Base-by-base conservation (phyloP, 352 stramenopile species). In the Pythium monospermum region DNA sequence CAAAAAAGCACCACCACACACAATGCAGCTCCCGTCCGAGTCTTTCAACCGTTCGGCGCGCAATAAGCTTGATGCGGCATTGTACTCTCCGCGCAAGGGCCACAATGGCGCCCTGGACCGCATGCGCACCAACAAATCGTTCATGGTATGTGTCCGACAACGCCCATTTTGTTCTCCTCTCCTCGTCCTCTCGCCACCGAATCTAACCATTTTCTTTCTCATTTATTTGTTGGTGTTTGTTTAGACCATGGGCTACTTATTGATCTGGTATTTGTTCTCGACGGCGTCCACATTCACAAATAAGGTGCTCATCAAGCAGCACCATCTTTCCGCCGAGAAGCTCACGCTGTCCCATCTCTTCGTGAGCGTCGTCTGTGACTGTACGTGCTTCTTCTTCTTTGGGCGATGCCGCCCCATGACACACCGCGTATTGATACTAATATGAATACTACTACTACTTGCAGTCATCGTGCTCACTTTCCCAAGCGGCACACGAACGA, bases 271-370 rank as follows among this genome's bases (percentile, higher is more conserved):
- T 49, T 69, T 83, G 49, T 94, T 94, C 66, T 91, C 83, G 49
- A 81, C 78, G 11, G 63, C 61, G 5, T 63, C 80, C 40, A 94
- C 83, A 18, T 94, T 94, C 61, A 91, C 77, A 19, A 94, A 94
- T 64, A 91, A 90, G 40, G 66, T 85, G 31, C 53, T 94, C 43
- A 91, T 94, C 66, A 94, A 94, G 60, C 72, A 94, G 66, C 69
- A 94, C 52, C 80, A 89, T 42, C 68, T 94, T 19, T 90, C 81
- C 41, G 81, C 78, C 26, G 81, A 91, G 57, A 87, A 87, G 74
- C 73, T 94, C 57, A 92, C 80, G 26, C 83, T 94, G 53, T 89
- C 76, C 49, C 83, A 92, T 28, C 70, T 89, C 43, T 87, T 91
- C 43, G 63, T 94, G 38, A 86, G 72, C 53, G 81, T 91, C 49